Evolutionary conservation across 2,329 filamentous ascomycete species (phyloP).

Genomic region (Reticulascus tulasneorum): DNA sequence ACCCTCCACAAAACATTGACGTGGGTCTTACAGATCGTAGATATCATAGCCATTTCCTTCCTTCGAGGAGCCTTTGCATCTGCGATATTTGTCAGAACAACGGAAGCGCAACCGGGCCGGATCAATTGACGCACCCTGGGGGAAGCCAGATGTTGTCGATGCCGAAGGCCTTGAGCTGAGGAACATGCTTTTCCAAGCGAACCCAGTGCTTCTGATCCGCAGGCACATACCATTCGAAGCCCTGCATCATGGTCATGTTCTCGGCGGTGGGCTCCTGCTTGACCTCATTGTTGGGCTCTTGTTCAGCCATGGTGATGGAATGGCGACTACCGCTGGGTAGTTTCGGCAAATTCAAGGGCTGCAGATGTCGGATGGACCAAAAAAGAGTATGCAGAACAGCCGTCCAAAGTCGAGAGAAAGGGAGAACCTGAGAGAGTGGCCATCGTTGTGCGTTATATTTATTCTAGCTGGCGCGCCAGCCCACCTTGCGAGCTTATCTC

Average conservation of each 20-base stretch:
- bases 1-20: not conserved
- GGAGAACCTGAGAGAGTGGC: no score
- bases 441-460: no score
- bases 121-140: slow-evolving; percentile 39
- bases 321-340: no score
- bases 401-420: no score
- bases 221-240: slow-evolving; percentile 71
- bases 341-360: no score
- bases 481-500: no score
- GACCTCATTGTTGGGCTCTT: slow-evolving; percentile 10
- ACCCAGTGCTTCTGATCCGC: slow-evolving; percentile 61
- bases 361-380: no score
- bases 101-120: rapidly evolving
- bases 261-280: slow-evolving; percentile 26
- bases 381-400: no score
- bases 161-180: slow-evolving; percentile 56
- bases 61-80: slow-evolving; percentile 62
- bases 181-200: slow-evolving; percentile 52
- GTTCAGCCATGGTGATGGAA: no score
- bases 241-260: slow-evolving; percentile 61
- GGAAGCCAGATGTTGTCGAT: slow-evolving; percentile 67
- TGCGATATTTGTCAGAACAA: slow-evolving; percentile 3
- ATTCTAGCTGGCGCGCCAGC: no score
- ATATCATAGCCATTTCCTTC: slow-evolving; percentile 66
- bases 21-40: slow-evolving; percentile 54